Conservation (phyloP, 2,329 filamentous ascomycete species). For the Trichoderma citrinoviride region DNA sequence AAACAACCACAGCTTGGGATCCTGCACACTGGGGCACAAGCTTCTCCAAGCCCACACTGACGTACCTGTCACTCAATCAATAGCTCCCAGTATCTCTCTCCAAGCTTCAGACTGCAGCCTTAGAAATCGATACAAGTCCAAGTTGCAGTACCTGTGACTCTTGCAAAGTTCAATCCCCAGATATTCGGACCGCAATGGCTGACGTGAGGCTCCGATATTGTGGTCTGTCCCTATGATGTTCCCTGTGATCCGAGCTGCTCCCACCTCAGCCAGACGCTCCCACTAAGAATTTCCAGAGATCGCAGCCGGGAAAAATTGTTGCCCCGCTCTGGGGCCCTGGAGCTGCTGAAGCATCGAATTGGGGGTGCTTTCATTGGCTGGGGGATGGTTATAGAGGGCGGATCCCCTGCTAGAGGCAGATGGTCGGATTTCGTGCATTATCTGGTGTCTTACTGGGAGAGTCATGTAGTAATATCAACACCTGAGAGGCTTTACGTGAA, state of each 20-base stretch:
- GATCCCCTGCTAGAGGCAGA: not conserved
- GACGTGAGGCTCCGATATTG: conserved; percentile 25
- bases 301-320: not conserved
- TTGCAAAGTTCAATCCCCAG: not conserved
- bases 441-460: not conserved
- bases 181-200: conserved; percentile 8
- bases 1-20: not conserved
- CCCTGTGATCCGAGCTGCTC: conserved; percentile 32
- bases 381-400: not conserved
- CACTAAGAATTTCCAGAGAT: conserved; percentile 9
- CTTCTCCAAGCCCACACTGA: not conserved
- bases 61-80: conserved; percentile 4
- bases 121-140: not conserved
- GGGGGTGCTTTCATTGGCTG: conserved; percentile 20
- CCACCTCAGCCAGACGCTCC: not conserved
- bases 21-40: not conserved
- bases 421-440: not conserved
- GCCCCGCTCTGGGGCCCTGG: conserved; percentile 11
- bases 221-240: conserved; percentile 36
- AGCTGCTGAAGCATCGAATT: conserved; percentile 23
- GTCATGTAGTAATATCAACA: not conserved
- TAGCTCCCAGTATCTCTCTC: not conserved
- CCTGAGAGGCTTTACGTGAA: not conserved
- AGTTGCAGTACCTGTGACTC: conserved; percentile 1
- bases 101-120: not conserved